These are phyloP conservation scores for Didymella sp. DNA, from an alignment of 2,329 filamentous ascomycete genomes.

Conservation along the genomic window DNA sequence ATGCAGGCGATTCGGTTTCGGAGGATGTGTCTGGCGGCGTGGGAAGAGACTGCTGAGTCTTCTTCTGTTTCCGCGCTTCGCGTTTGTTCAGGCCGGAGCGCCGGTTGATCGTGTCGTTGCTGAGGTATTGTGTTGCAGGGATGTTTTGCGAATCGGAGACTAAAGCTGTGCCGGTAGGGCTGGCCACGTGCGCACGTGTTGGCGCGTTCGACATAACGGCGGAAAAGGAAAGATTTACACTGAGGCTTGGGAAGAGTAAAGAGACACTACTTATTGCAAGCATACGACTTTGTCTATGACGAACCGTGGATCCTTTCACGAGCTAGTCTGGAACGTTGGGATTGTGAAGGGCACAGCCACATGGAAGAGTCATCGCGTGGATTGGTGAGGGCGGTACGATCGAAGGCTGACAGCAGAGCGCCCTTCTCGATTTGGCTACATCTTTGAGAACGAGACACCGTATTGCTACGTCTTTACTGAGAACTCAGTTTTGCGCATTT, in stretches of 20 bases:
- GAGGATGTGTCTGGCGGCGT: conserved; percentile 31
- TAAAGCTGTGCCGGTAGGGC: conserved; percentile 24
- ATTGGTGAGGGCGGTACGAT: conserved; percentile 43
- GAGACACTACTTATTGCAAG: conserved; percentile 7
- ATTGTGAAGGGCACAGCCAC: conserved; percentile 40
- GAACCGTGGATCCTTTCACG: neutral
- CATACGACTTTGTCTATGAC: conserved; percentile 9
- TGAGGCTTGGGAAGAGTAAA: neutral
- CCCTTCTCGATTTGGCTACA: conserved; percentile 22
- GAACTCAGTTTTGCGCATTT: neutral
- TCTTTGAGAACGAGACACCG: neutral
- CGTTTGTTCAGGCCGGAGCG: conserved; percentile 20
- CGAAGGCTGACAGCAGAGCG: conserved; percentile 17
- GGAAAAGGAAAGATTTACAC: neutral
- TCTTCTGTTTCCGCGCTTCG: conserved; percentile 34
- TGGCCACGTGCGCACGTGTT: conserved; percentile 47
- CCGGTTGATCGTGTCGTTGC: conserved; percentile 13
- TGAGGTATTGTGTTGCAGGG: conserved; percentile 21
- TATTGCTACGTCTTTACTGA: neutral
- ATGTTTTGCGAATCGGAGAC: conserved; percentile 24
- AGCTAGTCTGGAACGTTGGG: conserved; percentile 4
- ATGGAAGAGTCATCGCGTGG: conserved; percentile 42
- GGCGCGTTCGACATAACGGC: conserved; percentile 35
- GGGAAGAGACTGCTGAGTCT: conserved; percentile 23
- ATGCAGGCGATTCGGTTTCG: conserved; percentile 19